Evolutionary conservation across 2,329 filamentous ascomycete genomes (phyloP), one percentile per base, ranked within the genome.

Genomic region (Aaosphaeria pasadenensis): DNA sequence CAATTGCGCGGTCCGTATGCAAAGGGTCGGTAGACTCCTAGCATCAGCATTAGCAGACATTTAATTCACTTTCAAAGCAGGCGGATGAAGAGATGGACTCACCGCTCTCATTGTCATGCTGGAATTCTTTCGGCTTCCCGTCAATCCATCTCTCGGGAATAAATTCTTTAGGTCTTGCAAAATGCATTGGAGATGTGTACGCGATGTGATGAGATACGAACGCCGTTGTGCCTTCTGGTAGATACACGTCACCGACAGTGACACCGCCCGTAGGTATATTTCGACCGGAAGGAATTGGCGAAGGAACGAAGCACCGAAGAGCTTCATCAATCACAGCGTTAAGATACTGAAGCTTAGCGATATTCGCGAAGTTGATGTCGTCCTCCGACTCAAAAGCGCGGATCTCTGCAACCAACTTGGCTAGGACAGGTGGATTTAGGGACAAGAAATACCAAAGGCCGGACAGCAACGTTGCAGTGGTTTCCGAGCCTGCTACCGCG

Each of bases 401-500:
- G 30, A 70, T 54, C 48, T 69, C 69, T 0, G 55, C 41, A 13
- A 49, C 51, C 0, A 72, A 43, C 28, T 61, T 61, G 7, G 52
- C 42, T 55, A 70, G 53, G 6, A 47, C 54, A 1, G 49, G 51
- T 1, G 63, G 53, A 17, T 71, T 62, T 24, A 50, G 59, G 5
- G 72, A 50, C 0, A 74, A 57, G 11, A 63, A 46, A 46, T 58
- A 76, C 0, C 66, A 71, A 6, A 69, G 44, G 4, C 71, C 74
- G 5, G 63, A 66, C 1, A 77, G 56, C 6, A 71, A 44, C 0
- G 69, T 74, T 0, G 74, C 74, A 0, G 73, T 72, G 0, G 75
- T 77, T 46, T 78, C 74, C 13, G 69, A 71, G 1, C 74, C 75
- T 2, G 73, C 75, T 5, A 72, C 45, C 53, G 76, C 73, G 32